Percentiles rank a stretch among this genome's conserved stretches.
Evolutionary conservation across 2,329 filamentous ascomycete genomes (phyloP).

Genomic region (Septoria linicola): DNA sequence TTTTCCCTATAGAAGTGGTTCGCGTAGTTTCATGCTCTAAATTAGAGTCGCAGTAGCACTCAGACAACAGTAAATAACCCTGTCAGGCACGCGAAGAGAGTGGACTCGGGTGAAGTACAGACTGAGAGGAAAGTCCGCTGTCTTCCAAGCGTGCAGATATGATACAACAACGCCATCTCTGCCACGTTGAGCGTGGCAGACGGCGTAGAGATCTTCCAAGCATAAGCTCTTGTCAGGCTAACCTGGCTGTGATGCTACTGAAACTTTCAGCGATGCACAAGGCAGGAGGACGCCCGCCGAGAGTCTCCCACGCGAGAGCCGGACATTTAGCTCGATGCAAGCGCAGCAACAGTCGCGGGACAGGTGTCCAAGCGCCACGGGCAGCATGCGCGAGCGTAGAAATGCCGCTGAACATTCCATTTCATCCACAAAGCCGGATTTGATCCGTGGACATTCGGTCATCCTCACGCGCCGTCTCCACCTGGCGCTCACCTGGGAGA

Average conservation of each 20-base stretch:
- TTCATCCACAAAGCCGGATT: conserved; percentile 3
- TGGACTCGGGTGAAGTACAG: conserved; percentile 6
- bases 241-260: conserved; percentile 5
- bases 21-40: conserved; percentile 27
- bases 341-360: background rate
- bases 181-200: conserved; percentile 2
- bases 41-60: conserved; percentile 29
- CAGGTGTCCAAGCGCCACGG: background rate
- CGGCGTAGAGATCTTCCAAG: background rate
- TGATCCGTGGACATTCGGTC: background rate
- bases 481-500: background rate
- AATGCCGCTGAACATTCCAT: conserved; percentile 3
- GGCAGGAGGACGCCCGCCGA: conserved; percentile 4
- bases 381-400: background rate
- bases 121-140: background rate
- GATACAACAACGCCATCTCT: background rate
- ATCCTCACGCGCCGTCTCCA: background rate
- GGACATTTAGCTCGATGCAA: conserved; percentile 3
- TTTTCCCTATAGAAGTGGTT: conserved; percentile 17
- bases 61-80: conserved; percentile 15
- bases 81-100: conserved; percentile 1
- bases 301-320: background rate
- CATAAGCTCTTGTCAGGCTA: background rate
- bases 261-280: background rate
- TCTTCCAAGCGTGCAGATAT: background rate